Evolutionary conservation across 164 flowering plant genomes (phyloP), one percentile per base, ranked within the genome.

Genomic region (Piper betle): DNA sequence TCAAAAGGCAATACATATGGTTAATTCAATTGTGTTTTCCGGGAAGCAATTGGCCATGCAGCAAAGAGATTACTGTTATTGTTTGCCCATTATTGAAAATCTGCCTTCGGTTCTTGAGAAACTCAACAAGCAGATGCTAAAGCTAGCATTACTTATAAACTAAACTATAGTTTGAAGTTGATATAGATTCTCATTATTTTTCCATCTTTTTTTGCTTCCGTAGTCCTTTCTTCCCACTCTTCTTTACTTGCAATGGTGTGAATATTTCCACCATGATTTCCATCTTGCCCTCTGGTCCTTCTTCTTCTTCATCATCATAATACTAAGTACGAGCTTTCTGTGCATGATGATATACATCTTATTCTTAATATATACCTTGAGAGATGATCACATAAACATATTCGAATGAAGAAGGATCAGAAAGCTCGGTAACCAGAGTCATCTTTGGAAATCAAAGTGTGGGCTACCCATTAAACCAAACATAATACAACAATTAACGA

Each of bases 191-290:
- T 70, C 74, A 84, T 88, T 63, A 80, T 73, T 64, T 80, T 81
- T 37, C 75, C 78, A 54, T 74, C 75, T 59, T 53, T 64, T 13
- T 54, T 77, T 25, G 95, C 85, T 71, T 84, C 85, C 16, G 87
- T 67, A 25, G 76, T 54, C 76, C 77, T 81, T 56, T 71, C 77
- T 58, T 87, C 85, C 95, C 95, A 84, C 37, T 54, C 70, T 39
- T 77, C 82, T 54, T 57, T 70, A 17, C 79, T 72, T 20, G 73
- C 80, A 25, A 87, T 54, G 18, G 77, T 73, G 42, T 76, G 81
- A 57, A 87, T 83, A 62, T 83, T 81, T 58, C 81, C 78, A 9
- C 79, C 69, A 12, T 60, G 79, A 81, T 64, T 39, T 72, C 64
- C 10, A 69, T 52, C 42, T 55, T 62, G 18, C 64, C 64, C 61